Evolutionary conservation across 192 early-diverging fungal species (phyloP).

Genomic region (Diversispora eburnea): DNA sequence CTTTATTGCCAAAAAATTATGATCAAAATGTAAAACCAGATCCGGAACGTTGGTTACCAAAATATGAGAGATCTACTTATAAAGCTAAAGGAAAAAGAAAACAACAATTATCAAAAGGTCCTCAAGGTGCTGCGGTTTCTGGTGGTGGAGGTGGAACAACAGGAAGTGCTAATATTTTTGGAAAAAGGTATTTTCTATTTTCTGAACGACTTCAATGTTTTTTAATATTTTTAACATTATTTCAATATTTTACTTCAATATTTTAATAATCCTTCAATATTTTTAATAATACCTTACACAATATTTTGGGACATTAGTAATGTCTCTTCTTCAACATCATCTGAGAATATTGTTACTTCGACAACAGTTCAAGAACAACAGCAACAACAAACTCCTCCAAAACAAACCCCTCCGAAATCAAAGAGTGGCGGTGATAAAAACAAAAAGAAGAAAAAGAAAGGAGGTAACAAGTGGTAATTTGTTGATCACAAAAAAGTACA

Average conservation of each 20-base stretch:
- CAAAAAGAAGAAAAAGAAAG: conserved; percentile 33
- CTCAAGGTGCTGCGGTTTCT: conserved; percentile 59
- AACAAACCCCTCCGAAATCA: not conserved
- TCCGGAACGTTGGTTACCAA: conserved; percentile 72
- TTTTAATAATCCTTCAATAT: not conserved
- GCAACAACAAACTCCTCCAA: not conserved
- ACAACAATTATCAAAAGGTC: conserved; percentile 49
- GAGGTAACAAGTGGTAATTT: conserved; percentile 15
- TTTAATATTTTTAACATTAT: not conserved
- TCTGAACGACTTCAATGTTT: too few species aligned
- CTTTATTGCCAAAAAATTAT: conserved; percentile 54
- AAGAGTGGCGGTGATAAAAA: conserved; percentile 16
- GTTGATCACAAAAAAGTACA: not conserved
- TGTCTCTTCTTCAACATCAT: not conserved
- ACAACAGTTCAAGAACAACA: not conserved
- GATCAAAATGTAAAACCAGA: conserved; percentile 50
- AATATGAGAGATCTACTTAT: conserved; percentile 57
- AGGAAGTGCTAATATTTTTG: conserved; percentile 68
- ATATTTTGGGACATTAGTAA: not conserved
- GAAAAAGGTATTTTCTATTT: conserved; percentile 29
- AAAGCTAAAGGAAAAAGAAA: conserved; percentile 55
- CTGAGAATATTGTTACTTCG: not conserved
- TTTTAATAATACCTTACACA: not conserved
- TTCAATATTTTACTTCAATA: not conserved
- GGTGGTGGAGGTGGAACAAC: conserved; percentile 70